phyloP scores from a whole-genome alignment of 306 rosid genomes.

The Vicia villosa region DNA sequence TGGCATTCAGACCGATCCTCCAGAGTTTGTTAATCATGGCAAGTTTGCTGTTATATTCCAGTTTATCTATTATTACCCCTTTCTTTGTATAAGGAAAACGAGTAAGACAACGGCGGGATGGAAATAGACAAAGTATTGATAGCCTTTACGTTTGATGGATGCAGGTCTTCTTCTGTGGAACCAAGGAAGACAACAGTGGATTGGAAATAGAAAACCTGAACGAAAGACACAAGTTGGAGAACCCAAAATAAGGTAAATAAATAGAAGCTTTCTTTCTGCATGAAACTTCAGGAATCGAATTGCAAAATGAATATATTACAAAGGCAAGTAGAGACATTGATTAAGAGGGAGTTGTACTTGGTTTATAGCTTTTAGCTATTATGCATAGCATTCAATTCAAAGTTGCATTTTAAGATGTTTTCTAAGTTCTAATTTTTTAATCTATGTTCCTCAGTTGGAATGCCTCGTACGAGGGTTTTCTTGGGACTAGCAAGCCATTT shows the following conservation, averaged over 20 bases:
- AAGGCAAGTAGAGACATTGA: background rate
- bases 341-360: background rate
- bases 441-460: constrained; percentile 63
- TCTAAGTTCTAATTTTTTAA: constrained; percentile 26
- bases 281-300: background rate
- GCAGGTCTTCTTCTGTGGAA: constrained; percentile 87
- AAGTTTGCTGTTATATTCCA: constrained; percentile 38
- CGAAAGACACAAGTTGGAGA: constrained; percentile 49
- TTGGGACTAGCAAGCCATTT: constrained; percentile 66
- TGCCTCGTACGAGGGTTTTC: constrained; percentile 70
- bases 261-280: constrained; percentile 29
- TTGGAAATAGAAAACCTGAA: constrained; percentile 51
- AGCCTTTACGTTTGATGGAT: constrained; percentile 30
- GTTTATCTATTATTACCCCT: constrained; percentile 11
- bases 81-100: background rate
- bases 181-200: constrained; percentile 75
- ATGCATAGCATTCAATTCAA: constrained; percentile 15
- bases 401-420: constrained; percentile 10
- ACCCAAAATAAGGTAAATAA: constrained; percentile 66
- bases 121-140: too few relatives aligned
- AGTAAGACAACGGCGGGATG: too few relatives aligned
- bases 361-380: background rate
- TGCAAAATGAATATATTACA: constrained; percentile 8
- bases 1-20: constrained; percentile 51
- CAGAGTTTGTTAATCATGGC: constrained; percentile 80